These are phyloP conservation scores for Lachnellula subtilissima DNA, from an alignment of 2,329 filamentous ascomycete genomes.

Conservation along the genomic window DNA sequence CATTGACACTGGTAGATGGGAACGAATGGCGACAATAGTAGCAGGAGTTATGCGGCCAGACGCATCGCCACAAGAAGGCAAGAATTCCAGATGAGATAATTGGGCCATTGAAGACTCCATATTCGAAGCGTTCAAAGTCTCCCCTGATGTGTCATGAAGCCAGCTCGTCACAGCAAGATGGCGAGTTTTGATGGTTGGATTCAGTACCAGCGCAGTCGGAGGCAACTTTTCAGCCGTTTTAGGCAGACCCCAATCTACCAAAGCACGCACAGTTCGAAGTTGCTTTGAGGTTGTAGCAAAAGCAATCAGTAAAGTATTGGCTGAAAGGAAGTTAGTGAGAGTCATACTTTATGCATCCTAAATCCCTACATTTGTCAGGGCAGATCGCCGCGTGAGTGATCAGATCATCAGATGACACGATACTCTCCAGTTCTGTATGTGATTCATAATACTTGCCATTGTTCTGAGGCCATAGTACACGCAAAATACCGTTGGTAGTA, in stretches of 20 bases:
- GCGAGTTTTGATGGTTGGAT: constrained; percentile 49
- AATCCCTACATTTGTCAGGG: constrained; percentile 62
- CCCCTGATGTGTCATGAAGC: constrained; percentile 29
- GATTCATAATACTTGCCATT: constrained; percentile 69
- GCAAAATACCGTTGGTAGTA: constrained; percentile 68
- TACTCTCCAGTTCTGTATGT: constrained; percentile 67
- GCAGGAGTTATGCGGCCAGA: constrained; percentile 37
- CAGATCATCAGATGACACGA: constrained; percentile 67
- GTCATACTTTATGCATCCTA: neutral
- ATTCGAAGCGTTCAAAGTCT: constrained; percentile 36
- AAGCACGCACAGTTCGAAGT: constrained; percentile 67
- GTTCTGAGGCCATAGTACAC: constrained; percentile 72
- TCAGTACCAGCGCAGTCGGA: constrained; percentile 43
- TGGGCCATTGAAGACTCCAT: constrained; percentile 50
- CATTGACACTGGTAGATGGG: constrained; percentile 49
- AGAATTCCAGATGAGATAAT: constrained; percentile 69
- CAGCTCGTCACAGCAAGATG: constrained; percentile 55
- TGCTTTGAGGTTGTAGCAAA: constrained; percentile 67
- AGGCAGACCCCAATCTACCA: constrained; percentile 67
- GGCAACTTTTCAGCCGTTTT: constrained; percentile 52
- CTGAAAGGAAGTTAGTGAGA: constrained; percentile 17
- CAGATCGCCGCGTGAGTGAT: constrained; percentile 74
- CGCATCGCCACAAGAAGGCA: constrained; percentile 62
- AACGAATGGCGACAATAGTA: constrained; percentile 69
- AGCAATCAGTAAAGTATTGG: constrained; percentile 54